Base-by-base conservation (phyloP, 1,284 basidiomycete species). In the Trichosporon coremiiforme region DNA sequence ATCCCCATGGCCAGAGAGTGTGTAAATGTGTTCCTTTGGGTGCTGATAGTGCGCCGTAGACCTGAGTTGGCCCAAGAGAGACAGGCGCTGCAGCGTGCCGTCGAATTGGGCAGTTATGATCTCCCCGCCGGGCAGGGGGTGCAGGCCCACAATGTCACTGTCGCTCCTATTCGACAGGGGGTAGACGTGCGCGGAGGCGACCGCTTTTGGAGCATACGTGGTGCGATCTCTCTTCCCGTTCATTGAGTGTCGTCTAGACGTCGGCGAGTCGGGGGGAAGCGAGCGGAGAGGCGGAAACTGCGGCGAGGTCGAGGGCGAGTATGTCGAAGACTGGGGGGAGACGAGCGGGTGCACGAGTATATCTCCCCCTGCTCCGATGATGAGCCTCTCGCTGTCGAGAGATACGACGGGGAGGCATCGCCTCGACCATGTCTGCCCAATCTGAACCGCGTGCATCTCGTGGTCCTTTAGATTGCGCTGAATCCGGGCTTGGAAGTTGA, bases 111-210 rank as follows among this genome's bases (percentile, higher is more conserved):
- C 79, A 9, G 80, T 69, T 15, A 71, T 72, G 1, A 78, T 22
- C 33, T 69, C 66, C 4, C 70, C 68, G 0, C 55, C 17, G 3
- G 69, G 69, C 7, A 79, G 70, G 7, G 71, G 68, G 47, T 75
- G 74, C 12, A 79, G 57, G 2, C 78, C 79, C 8, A 81, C 73
- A 1, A 81, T 75, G 70, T 82, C 81, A 12, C 77, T 73, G 33
- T 55, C 67, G 31, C 74, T 76, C 2, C 76, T 74, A 15, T 68
- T 36, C 50, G 71, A 69, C 5, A 82, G 53, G n/a, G 70, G 70
- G 55, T 75, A 77, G 55, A 75, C 75, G 29, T 57, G 29, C 1
- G 74, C 67, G 13, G 66, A 38, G 4, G 60, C 66, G 7, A 69
- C 66, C 1, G 29, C 33, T 15, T 62, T 31, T 2, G 60, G 55